A percentile compares a stretch with the other conserved stretches of the same genome.
phyloP scores from a whole-genome alignment of 2,329 filamentous ascomycete species.

The Penicillium sp. region DNA sequence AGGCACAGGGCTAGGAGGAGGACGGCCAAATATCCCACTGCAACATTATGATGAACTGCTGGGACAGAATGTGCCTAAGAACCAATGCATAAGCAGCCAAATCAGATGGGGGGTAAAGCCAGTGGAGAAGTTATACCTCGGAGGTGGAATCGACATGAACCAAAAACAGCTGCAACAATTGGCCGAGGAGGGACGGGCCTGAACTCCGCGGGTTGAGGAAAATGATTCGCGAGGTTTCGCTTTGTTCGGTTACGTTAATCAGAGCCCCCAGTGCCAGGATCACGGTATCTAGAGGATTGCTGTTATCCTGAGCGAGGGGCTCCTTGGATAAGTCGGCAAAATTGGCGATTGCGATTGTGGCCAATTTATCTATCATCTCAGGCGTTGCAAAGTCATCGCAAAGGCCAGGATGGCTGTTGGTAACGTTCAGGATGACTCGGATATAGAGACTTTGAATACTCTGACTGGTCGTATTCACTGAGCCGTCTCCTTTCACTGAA shows the following conservation, averaged over 20 bases:
- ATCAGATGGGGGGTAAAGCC: neutral
- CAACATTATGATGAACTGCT: conserved; percentile 77
- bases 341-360: conserved; percentile 36
- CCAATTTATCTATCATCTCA: conserved; percentile 38
- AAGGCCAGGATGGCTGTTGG: conserved; percentile 73
- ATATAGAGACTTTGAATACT: conserved; percentile 49
- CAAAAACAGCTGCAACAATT: conserved; percentile 66
- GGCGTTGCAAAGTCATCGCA: conserved; percentile 65
- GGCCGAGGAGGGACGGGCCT: conserved; percentile 53
- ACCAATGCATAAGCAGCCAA: neutral
- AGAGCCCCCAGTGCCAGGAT: conserved; percentile 77
- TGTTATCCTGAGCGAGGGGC: conserved; percentile 40
- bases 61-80: conserved; percentile 55
- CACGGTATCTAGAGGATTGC: conserved; percentile 66
- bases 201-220: conserved; percentile 43
- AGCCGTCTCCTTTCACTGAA: conserved; percentile 16
- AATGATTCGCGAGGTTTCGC: conserved; percentile 58
- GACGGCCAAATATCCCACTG: conserved; percentile 82
- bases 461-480: conserved; percentile 16
- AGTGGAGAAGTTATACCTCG: conserved; percentile 57
- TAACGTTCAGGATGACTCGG: conserved; percentile 78
- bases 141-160: conserved; percentile 64
- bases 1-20: conserved; percentile 80
- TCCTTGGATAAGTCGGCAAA: conserved; percentile 32
- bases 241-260: conserved; percentile 86